Base-by-base conservation (phyloP, 1,139 yeast species). In the Suhomyces bolitotheri region DNA sequence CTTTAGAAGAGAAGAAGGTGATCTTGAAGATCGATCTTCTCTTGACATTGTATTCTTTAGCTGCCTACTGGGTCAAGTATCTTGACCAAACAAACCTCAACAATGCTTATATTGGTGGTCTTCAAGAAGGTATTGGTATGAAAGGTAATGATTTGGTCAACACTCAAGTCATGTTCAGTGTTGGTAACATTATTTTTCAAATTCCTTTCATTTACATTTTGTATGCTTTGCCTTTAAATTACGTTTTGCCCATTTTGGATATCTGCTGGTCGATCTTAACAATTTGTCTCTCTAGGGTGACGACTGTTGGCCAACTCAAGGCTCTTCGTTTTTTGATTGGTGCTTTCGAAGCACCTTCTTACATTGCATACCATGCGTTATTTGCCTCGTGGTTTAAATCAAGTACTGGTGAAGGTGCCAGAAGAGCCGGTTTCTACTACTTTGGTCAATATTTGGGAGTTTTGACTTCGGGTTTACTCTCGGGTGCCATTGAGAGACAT, bases 1-100 rank as follows among this genome's bases (percentile, higher is more conserved):
- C 86, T 2, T 67, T 72, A 2, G 80, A 70, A 10, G 75, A 70
- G 78, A 77, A 62, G 56, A 73, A 47, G 30, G 62, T 83, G 33
- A 64, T 84, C 31, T 56, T 74, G 54, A 84, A 84, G 53, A 58
- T 83, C 33, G 94, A 84, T 51, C 39, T 81, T 9, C 51, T 80
- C 28, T 64, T 83, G 43, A 74, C 83, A 4, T 58, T 78, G 26
- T 82, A 78, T 53, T 71, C 83, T 22, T 65, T 81, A 47, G 60
- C 79, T 60, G 77, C 81, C 14, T 82, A 80, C 56, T 83, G 87
- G 84, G 81, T 80, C 33, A 82, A 82, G 51, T 79, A 79, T 39
- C 62, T 83, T 34, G 90, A 83, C 54, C 74, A 74, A 40, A 67
- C 79, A 30, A 76, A 75, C 50, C 62, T 78, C 34, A 75, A 77